phyloP scores from a whole-genome alignment of 768 basidiomycete genomes.

The Trametes cingulata region DNA sequence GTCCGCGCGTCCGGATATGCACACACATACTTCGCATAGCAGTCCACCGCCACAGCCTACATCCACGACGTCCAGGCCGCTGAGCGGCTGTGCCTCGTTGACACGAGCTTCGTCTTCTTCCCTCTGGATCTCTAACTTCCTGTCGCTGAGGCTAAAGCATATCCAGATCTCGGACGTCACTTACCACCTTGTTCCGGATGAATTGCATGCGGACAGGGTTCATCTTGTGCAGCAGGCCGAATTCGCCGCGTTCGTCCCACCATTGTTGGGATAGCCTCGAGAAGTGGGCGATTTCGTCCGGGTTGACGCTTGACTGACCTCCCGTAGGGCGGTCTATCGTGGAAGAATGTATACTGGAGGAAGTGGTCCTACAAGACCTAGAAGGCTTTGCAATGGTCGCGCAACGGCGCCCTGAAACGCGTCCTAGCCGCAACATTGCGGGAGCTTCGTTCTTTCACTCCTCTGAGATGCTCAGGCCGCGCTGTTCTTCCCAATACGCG shows the following conservation, averaged over 20 bases:
- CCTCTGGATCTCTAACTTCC: slow-evolving; percentile 49
- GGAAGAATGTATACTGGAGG: background rate
- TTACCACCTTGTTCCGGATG: slow-evolving; percentile 68
- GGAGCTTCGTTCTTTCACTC: background rate
- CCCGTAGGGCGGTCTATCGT: background rate
- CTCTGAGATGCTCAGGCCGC: too few species aligned
- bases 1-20: background rate
- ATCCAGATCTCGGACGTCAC: background rate
- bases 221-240: slow-evolving; percentile 87
- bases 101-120: slow-evolving; percentile 50
- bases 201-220: slow-evolving; percentile 88
- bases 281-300: slow-evolving; percentile 85
- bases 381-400: background rate
- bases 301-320: slow-evolving; percentile 57
- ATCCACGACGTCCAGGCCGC: slow-evolving; percentile 76
- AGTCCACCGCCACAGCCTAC: slow-evolving; percentile 96
- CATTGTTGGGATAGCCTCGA: slow-evolving; percentile 86
- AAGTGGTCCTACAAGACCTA: background rate
- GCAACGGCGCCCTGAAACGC: background rate
- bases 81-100: slow-evolving; percentile 42
- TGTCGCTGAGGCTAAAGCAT: background rate
- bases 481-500: too few species aligned
- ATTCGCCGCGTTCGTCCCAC: slow-evolving; percentile 96
- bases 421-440: background rate
- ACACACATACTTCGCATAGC: slow-evolving; percentile 75